Percentiles rank a stretch among this genome's conserved stretches.
Conservation (phyloP, 2,329 filamentous ascomycete species). For the Alternaria hordeiaustralica region DNA sequence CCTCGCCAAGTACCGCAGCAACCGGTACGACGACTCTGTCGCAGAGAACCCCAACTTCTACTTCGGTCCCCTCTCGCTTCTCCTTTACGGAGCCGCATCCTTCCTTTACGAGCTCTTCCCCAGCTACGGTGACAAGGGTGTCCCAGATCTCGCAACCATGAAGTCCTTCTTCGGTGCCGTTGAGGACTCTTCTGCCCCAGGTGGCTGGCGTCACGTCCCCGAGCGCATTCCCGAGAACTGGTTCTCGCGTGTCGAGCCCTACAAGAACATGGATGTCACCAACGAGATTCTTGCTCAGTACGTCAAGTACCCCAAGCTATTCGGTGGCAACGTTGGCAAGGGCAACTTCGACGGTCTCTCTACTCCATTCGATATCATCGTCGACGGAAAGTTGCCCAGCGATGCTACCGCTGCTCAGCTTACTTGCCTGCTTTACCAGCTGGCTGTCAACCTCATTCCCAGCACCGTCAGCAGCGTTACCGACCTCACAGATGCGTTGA, state of each 20-base stretch:
- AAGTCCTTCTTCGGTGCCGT: conserved; percentile 51
- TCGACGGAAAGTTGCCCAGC: conserved; percentile 47
- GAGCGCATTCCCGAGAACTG: conserved; percentile 54
- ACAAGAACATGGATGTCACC: conserved; percentile 47
- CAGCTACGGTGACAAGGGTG: conserved; percentile 28
- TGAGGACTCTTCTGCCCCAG: conserved; percentile 41
- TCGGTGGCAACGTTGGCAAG: conserved; percentile 52
- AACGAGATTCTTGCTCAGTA: conserved; percentile 53
- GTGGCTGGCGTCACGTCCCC: conserved; percentile 46
- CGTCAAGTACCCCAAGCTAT: conserved; percentile 51
- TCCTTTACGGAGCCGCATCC: conserved; percentile 52
- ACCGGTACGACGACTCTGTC: conserved; percentile 50
- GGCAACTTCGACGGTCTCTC: conserved; percentile 49
- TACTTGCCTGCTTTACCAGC: conserved; percentile 54
- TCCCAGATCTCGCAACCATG: conserved; percentile 25
- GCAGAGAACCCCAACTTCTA: conserved; percentile 50
- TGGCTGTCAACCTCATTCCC: conserved; percentile 49
- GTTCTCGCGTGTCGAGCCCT: conserved; percentile 42
- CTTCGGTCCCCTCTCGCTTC: conserved; percentile 50
- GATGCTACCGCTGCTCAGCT: conserved; percentile 34
- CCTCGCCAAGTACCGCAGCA: conserved; percentile 48
- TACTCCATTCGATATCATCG: conserved; percentile 46
- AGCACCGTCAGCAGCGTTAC: conserved; percentile 20
- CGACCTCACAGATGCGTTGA: conserved; percentile 13
- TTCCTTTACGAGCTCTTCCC: conserved; percentile 56